phyloP scores from a whole-genome alignment of 2,329 filamentous ascomycete species.

The Botrytis squamosa region DNA sequence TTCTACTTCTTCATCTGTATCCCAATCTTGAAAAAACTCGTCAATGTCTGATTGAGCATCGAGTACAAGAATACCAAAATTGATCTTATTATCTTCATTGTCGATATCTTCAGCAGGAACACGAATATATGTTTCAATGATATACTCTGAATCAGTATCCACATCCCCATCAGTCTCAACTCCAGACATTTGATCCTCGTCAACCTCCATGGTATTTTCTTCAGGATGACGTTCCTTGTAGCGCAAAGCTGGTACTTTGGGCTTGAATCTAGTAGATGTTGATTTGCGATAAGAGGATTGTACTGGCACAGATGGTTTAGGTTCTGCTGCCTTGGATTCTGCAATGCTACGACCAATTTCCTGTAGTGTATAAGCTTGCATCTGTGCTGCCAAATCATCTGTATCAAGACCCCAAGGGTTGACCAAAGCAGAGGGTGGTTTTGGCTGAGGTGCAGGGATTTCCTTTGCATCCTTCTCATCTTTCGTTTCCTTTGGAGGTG shows the following conservation, averaged over 20 bases:
- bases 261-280: conserved; percentile 48
- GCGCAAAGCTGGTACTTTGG: conserved; percentile 54
- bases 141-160: conserved; percentile 55
- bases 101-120: conserved; percentile 58
- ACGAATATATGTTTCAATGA: conserved; percentile 64
- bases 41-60: conserved; percentile 45
- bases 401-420: conserved; percentile 42
- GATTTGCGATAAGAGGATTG: conserved; percentile 19
- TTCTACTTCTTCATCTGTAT: conserved; percentile 60
- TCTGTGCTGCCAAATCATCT: conserved; percentile 51
- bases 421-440: conserved; percentile 30
- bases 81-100: conserved; percentile 48
- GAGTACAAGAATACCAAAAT: conserved; percentile 43
- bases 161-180: conserved; percentile 47
- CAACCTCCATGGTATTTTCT: conserved; percentile 26
- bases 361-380: conserved; percentile 58
- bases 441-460: conserved; percentile 13
- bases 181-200: conserved; percentile 34
- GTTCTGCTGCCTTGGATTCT: conserved; percentile 26
- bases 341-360: conserved; percentile 49
- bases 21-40: conserved; percentile 59
- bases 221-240: conserved; percentile 57
- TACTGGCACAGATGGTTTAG: conserved; percentile 16
- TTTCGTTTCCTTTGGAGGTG: conserved; percentile 1
- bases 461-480: not conserved